These are phyloP conservation scores for Psilocybe sp. DNA, from an alignment of 768 basidiomycete genomes.

Conservation along the genomic window DNA sequence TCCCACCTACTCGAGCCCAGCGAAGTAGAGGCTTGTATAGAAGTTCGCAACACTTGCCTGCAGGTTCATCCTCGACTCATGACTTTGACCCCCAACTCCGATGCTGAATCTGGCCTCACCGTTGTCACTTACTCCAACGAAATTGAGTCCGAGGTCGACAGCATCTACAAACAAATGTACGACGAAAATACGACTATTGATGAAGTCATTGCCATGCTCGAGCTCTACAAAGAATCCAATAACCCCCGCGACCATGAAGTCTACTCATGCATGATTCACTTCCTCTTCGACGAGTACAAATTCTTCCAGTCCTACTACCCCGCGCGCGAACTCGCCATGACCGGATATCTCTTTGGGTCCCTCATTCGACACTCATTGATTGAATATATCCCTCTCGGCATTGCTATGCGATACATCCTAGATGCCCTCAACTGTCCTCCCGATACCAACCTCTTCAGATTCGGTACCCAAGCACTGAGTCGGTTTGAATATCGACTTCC, in stretches of 20 bases:
- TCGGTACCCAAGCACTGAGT: constrained; percentile 87
- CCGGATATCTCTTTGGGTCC: constrained; percentile 93
- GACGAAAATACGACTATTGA: constrained; percentile 93
- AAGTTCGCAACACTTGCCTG: constrained; percentile 89
- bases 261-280: constrained; percentile 99
- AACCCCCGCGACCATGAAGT: constrained; percentile 89
- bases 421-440: constrained; percentile 91
- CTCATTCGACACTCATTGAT: constrained; percentile 92
- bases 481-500: constrained; percentile 83
- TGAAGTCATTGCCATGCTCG: constrained; percentile 86
- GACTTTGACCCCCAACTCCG: constrained; percentile 83
- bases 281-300: constrained; percentile 99
- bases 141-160: constrained; percentile 90
- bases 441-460: constrained; percentile 91
- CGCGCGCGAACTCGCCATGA: constrained; percentile 90
- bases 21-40: constrained; percentile 83
- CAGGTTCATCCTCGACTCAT: constrained; percentile 96
- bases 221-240: constrained; percentile 78
- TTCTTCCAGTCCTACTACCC: constrained; percentile 98
- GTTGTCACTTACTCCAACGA: constrained; percentile 87
- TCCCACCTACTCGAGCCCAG: constrained; percentile 70
- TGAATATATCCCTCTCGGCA: constrained; percentile 91
- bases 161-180: constrained; percentile 98
- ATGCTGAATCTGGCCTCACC: constrained; percentile 86
- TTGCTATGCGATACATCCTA: constrained; percentile 94